Evolutionary conservation across 2,329 filamentous ascomycete genomes (phyloP).

Genomic region (Coniella vitis): DNA sequence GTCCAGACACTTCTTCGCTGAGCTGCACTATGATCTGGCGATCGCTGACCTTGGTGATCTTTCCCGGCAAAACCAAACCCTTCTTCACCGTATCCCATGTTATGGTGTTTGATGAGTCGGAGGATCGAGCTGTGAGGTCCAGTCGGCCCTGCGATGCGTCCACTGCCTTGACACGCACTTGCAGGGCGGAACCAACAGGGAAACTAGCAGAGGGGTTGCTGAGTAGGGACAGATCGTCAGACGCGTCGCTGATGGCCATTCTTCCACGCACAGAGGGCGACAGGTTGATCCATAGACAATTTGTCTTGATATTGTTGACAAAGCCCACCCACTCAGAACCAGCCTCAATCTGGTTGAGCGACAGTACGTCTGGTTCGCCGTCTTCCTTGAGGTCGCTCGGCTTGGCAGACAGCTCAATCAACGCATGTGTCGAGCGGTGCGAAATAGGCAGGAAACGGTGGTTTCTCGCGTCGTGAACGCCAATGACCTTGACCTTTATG

Average conservation of each 20-base stretch:
- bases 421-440: slow-evolving; percentile 72
- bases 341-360: slow-evolving; percentile 63
- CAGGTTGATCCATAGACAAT: slow-evolving; percentile 83
- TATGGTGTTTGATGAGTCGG: slow-evolving; percentile 48
- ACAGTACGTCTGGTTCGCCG: slow-evolving; percentile 42
- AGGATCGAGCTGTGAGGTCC: slow-evolving; percentile 74
- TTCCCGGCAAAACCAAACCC: slow-evolving; percentile 75
- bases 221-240: slow-evolving; percentile 75
- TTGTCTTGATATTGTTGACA: slow-evolving; percentile 79
- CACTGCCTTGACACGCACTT: slow-evolving; percentile 69
- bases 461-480: slow-evolving; percentile 82
- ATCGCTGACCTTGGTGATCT: slow-evolving; percentile 80
- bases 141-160: slow-evolving; percentile 68
- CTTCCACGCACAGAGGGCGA: slow-evolving; percentile 83
- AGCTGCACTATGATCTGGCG: slow-evolving; percentile 80
- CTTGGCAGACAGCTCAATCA: slow-evolving; percentile 84
- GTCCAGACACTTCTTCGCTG: slow-evolving; percentile 70
- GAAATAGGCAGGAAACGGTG: slow-evolving; percentile 89
- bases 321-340: slow-evolving; percentile 74
- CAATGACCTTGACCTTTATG: slow-evolving; percentile 70
- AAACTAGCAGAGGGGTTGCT: slow-evolving; percentile 73
- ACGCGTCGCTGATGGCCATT: slow-evolving; percentile 74
- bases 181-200: slow-evolving; percentile 82
- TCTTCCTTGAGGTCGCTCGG: slow-evolving; percentile 52
- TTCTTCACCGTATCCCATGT: slow-evolving; percentile 65